Base-by-base conservation (phyloP, 305 asterid genomes). In the Fraxinus nigra region DNA sequence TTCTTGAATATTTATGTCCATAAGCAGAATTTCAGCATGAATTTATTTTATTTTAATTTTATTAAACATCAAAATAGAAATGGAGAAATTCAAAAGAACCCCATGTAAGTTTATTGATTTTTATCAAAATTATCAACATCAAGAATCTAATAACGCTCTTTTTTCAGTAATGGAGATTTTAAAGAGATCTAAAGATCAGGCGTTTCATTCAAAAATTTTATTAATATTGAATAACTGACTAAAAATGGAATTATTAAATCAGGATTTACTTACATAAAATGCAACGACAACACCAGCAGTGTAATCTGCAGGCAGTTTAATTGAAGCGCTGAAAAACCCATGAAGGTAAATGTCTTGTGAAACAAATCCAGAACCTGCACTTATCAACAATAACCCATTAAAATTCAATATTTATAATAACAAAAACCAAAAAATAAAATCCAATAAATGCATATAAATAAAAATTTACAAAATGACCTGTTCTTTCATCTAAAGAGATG, bases 261-360 rank as follows among this genome's bases (percentile, higher is more conserved):
- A 22, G 54, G 7, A 65, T 72, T 78, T 69, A 90, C 98, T 92
- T 78, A 94, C 98, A 89, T 94, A 94, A 78, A 94, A 94, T 10
- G 98, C 97, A 77, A 94, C 98, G 24, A 94, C 98, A 76, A 94
- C 97, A 14, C 98, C 98, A 80, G 98, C 97, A 65, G 97, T 94
- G 80, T 93, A 94, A 89, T 91, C 98, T 20, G 97, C 86, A 83
- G 98, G 98, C 16, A 94, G 95, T 86, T 94, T 94, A 37, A 94
- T 87, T 18, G 97, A 90, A 85, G 97, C 98, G 86, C 97, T 94
- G 81, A 93, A 94, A 78, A 87, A 89, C 43, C 98, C 98, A 85
- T 92, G 97, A 79, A 83, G 90, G 80, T 94, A 94, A 82, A 94
- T 85, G 85, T 94, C 97, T 72, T 92, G 97, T 33, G 98, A 94